Evolutionary conservation across 495 filamentous ascomycete genomes (phyloP).

Genomic region (Sphaerosporella brunnea): DNA sequence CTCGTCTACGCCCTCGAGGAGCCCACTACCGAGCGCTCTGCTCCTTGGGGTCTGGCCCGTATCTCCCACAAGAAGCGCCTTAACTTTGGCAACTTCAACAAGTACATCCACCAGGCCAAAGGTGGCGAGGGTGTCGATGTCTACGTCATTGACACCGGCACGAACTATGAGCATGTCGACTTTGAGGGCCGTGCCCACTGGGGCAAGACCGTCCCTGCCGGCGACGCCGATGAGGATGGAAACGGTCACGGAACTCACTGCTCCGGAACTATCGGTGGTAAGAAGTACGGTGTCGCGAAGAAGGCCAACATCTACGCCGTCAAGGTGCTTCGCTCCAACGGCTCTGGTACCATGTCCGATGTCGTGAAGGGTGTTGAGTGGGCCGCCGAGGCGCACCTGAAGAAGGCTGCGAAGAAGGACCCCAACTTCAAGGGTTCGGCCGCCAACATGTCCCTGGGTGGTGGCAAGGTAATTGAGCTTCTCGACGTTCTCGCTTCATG

Average conservation of each 20-base stretch:
- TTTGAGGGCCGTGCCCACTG: constrained; percentile 90
- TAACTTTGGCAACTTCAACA: constrained; percentile 85
- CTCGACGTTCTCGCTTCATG: too few species aligned
- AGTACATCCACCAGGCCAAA: constrained; percentile 80
- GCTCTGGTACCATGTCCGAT: constrained; percentile 95
- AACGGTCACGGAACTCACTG: constrained; percentile 99
- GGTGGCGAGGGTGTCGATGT: constrained; percentile 97
- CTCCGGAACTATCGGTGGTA: constrained; percentile 91
- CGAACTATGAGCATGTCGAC: constrained; percentile 83
- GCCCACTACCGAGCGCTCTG: constrained; percentile 59
- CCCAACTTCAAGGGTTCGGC: constrained; percentile 97
- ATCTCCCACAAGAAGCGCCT: constrained; percentile 84
- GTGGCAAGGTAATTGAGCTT: constrained; percentile 44
- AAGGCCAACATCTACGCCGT: constrained; percentile 92
- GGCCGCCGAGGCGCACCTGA: constrained; percentile 61
- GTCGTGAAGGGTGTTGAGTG: constrained; percentile 97
- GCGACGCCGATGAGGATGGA: constrained; percentile 77
- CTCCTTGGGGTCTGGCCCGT: constrained; percentile 94
- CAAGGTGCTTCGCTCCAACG: constrained; percentile 94
- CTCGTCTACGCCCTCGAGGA: constrained; percentile 61
- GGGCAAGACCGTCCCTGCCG: constrained; percentile 84
- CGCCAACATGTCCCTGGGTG: constrained; percentile 98
- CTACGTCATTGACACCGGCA: constrained; percentile 96
- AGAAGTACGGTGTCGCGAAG: constrained; percentile 98
- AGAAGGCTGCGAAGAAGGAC: constrained; percentile 59